phyloP scores from a whole-genome alignment of 2,329 filamentous ascomycete species.

The Colletotrichum sp. region DNA sequence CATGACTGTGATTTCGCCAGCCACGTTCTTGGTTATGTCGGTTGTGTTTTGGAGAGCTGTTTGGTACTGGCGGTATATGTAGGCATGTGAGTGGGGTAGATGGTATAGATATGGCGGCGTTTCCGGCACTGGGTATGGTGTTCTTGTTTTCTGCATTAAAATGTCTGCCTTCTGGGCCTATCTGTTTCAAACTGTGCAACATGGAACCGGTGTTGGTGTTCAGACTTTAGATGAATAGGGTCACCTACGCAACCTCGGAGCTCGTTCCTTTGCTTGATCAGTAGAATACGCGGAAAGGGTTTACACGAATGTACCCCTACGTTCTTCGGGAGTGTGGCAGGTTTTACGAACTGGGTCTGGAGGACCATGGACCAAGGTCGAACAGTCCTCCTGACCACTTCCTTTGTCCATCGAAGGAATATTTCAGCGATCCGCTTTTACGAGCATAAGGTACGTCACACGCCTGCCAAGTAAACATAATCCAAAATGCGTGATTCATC shows the following conservation, averaged over 20 bases:
- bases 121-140: neutral
- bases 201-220: fast-evolving
- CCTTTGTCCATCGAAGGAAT: neutral
- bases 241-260: fast-evolving
- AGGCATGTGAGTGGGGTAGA: fast-evolving
- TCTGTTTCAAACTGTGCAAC: fast-evolving
- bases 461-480: fast-evolving
- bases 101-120: neutral
- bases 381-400: neutral
- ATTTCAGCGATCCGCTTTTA: neutral
- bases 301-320: neutral
- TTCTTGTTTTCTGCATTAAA: fast-evolving
- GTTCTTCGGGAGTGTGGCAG: fast-evolving
- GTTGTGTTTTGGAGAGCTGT: neutral
- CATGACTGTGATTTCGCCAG: neutral
- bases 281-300: fast-evolving
- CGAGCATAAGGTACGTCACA: neutral
- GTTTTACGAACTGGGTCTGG: neutral
- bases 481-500: neutral
- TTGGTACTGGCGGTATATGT: neutral
- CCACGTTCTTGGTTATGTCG: neutral
- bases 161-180: neutral
- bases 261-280: fast-evolving
- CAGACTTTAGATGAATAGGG: fast-evolving
- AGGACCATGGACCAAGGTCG: neutral